Conservation (phyloP, 345 rosid genomes). For the Noccaea caerulescens region DNA sequence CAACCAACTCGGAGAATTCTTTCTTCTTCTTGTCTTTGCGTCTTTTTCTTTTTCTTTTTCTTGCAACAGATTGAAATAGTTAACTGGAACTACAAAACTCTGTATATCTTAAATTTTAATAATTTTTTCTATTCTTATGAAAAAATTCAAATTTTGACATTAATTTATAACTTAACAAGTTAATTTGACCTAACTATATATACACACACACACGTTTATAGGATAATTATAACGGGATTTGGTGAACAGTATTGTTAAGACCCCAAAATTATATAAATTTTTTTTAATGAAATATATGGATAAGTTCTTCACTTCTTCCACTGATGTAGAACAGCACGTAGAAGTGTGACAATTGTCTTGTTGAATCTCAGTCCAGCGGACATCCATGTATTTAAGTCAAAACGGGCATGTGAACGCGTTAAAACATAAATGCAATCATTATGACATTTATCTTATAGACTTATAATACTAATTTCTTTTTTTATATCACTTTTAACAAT, state of each 20-base stretch:
- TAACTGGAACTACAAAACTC: neutral
- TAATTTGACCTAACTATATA: neutral
- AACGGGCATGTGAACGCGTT: constrained; percentile 16
- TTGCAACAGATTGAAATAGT: neutral
- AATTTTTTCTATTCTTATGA: too few species aligned
- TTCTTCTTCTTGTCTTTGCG: neutral
- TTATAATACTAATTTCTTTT: neutral
- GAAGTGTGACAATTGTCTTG: neutral
- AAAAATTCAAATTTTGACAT: too few species aligned
- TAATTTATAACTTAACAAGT: too few species aligned
- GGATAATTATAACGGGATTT: neutral
- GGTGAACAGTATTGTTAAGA: neutral
- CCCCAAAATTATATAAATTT: neutral
- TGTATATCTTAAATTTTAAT: neutral
- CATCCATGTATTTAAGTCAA: constrained; percentile 8
- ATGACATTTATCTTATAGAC: neutral
- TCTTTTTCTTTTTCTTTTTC: neutral
- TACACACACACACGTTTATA: too few species aligned
- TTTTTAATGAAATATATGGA: too few species aligned
- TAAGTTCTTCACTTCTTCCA: neutral
- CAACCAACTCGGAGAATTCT: constrained; percentile 27
- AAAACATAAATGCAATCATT: constrained; percentile 10
- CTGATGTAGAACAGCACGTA: neutral
- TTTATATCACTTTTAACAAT: neutral
- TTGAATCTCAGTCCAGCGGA: constrained; percentile 13